Percentiles rank a stretch among this genome's conserved stretches.
Conservation (phyloP, 768 basidiomycete species). For the Collybiopsis confluens region DNA sequence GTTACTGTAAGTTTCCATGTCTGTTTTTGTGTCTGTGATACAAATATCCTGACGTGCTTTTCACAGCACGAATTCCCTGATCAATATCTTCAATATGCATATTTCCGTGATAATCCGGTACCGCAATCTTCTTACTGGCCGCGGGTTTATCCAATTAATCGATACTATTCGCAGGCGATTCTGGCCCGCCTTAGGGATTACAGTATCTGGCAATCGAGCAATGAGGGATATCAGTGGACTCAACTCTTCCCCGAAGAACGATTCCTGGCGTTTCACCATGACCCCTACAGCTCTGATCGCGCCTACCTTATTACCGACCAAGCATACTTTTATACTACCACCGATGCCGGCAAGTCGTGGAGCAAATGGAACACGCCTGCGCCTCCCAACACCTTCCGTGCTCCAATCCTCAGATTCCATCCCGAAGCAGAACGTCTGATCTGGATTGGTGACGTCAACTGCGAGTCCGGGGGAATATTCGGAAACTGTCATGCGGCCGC, state of each 20-base stretch:
- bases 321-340: slow-evolving; percentile 70
- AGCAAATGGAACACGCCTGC: slow-evolving; percentile 50
- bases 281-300: slow-evolving; percentile 71
- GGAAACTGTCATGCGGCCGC: slow-evolving; percentile 71
- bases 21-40: background rate
- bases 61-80: slow-evolving; percentile 62
- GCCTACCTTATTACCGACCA: slow-evolving; percentile 85
- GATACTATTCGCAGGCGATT: slow-evolving; percentile 75
- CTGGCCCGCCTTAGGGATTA: slow-evolving; percentile 76
- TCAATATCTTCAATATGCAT: slow-evolving; percentile 72
- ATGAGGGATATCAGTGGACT: slow-evolving; percentile 92
- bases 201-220: slow-evolving; percentile 89
- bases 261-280: slow-evolving; percentile 85
- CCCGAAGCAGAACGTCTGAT: slow-evolving; percentile 81
- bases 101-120: slow-evolving; percentile 79
- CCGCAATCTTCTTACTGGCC: slow-evolving; percentile 11
- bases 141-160: too few species aligned
- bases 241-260: slow-evolving; percentile 54
- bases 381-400: slow-evolving; percentile 75
- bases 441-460: slow-evolving; percentile 80
- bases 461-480: slow-evolving; percentile 34
- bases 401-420: slow-evolving; percentile 82
- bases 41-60: background rate
- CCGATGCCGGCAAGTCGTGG: slow-evolving; percentile 78
- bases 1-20: slow-evolving; percentile 59